Base-by-base conservation (phyloP, 768 basidiomycete species). In the Naganishia antarctica region DNA sequence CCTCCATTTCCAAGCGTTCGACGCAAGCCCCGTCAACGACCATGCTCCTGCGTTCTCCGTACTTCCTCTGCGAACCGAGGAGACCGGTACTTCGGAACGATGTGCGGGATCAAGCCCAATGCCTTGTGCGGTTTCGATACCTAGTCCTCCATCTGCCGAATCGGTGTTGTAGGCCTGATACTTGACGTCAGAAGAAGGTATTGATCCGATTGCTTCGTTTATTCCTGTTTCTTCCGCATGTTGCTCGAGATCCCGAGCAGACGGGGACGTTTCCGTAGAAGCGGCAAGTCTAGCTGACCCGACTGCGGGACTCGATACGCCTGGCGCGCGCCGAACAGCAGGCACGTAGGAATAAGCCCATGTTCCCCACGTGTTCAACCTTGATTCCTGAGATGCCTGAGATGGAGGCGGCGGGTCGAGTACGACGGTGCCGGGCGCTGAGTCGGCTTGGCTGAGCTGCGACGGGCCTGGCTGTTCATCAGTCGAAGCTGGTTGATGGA, bases 261-360 rank as follows among this genome's bases (percentile, higher is more conserved):
- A 6, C 32, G 32, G 34, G 26, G 53, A 37, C 15, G n/a, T 29
- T 34, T 51, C 26, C 6, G 9, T 31, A 3, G 32, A 34, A 37
- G 18, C 5, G 4, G 21, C 16, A 57, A 4, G 12, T 1, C 25
- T 23, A 4, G 34, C 53, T 23, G n/a, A 2, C 53, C 8, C 18
- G 53, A 37, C 23, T 2, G 23, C 53, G 12, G 34, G 21, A 23
- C 34, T 12, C 5, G 37, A 9, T 25, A n/a, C 1, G 5, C 21
- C 23, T 18, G 37, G 13, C 5, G 32, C n/a, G 11, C 23, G 53
- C 32, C 53, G 53, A 3, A 26, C 23, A 9, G 21, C 31, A 2
- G 53, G 53, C n/a, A 37, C 53, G 23, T 57, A 57, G 34, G 53
- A 37, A 26, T 57, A 57, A 7, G 37, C 21, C 53, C 53, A 57